These are phyloP conservation scores for Nitzschia inconspicua DNA, from an alignment of 108 stramenopile species.

Conservation along the genomic window DNA sequence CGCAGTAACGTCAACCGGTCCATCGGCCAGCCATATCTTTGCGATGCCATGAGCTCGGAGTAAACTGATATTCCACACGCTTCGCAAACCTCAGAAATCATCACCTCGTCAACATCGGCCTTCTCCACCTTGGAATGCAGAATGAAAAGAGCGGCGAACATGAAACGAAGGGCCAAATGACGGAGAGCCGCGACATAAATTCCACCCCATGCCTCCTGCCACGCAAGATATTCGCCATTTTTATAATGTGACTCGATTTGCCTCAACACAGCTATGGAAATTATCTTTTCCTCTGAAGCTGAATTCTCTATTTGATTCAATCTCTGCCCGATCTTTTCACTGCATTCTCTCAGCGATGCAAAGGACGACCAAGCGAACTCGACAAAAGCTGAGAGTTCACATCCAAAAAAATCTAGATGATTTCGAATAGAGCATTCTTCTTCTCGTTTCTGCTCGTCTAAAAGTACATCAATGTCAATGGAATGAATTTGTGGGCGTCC, in stretches of 20 bases:
- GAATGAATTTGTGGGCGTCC: not conserved
- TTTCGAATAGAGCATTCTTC: slow-evolving; percentile 5
- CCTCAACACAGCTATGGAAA: slow-evolving; percentile 16
- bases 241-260: slow-evolving; percentile 44
- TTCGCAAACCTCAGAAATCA: slow-evolving; percentile 64
- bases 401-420: slow-evolving; percentile 53
- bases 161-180: slow-evolving; percentile 48
- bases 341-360: slow-evolving; percentile 55
- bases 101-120: slow-evolving; percentile 12
- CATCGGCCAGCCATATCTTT: slow-evolving; percentile 79
- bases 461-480: slow-evolving; percentile 36
- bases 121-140: slow-evolving; percentile 35
- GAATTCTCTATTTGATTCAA: not conserved
- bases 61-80: slow-evolving; percentile 63
- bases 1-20: slow-evolving; percentile 42
- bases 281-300: slow-evolving; percentile 4
- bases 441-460: slow-evolving; percentile 44
- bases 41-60: slow-evolving; percentile 62
- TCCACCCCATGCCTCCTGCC: slow-evolving; percentile 85
- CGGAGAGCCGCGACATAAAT: slow-evolving; percentile 69
- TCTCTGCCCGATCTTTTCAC: slow-evolving; percentile 23
- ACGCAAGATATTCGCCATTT: slow-evolving; percentile 44
- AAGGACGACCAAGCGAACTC: slow-evolving; percentile 63
- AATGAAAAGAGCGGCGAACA: slow-evolving; percentile 44
- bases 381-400: slow-evolving; percentile 55